Evolutionary conservation across 768 basidiomycete genomes (phyloP).

Genomic region (Mycena venus): DNA sequence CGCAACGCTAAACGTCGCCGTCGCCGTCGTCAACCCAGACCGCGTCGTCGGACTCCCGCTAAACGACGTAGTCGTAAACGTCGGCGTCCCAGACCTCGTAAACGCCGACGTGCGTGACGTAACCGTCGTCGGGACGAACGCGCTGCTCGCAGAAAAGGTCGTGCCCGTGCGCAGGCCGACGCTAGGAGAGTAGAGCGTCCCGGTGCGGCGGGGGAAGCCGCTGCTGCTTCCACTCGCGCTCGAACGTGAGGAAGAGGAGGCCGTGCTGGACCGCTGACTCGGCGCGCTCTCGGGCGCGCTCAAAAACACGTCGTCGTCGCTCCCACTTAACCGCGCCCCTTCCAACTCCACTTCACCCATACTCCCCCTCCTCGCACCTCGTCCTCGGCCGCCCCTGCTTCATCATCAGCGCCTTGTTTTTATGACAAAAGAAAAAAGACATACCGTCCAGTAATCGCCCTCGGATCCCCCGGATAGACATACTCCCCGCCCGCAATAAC

Average conservation of each 20-base stretch:
- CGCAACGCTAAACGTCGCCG: conserved; percentile 33
- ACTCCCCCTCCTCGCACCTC: conserved; percentile 74
- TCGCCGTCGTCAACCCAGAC: conserved; percentile 21
- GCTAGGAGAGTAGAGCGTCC: conserved; percentile 30
- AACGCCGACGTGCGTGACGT: background rate
- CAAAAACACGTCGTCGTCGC: conserved; percentile 29
- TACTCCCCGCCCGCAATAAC: conserved; percentile 76
- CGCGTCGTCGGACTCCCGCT: conserved; percentile 29
- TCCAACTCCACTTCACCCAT: conserved; percentile 76
- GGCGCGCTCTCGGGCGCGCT: conserved; percentile 21
- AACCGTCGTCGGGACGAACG: background rate
- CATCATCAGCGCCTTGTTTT: background rate
- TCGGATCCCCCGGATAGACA: conserved; percentile 78
- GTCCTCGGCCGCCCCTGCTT: conserved; percentile 47
- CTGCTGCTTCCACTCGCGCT: background rate
- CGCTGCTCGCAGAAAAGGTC: background rate
- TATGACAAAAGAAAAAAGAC: background rate
- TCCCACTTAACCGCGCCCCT: conserved; percentile 58
- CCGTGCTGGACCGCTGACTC: background rate
- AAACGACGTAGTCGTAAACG: background rate
- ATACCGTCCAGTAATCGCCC: conserved; percentile 70
- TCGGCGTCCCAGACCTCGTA: conserved; percentile 7
- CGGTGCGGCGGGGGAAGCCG: background rate
- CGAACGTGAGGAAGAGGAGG: background rate
- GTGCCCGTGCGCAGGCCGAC: conserved; percentile 33